Evolutionary conservation across 306 rosid genomes (phyloP), one percentile per base, ranked within the genome.

Genomic region (Inga leiocalycina): DNA sequence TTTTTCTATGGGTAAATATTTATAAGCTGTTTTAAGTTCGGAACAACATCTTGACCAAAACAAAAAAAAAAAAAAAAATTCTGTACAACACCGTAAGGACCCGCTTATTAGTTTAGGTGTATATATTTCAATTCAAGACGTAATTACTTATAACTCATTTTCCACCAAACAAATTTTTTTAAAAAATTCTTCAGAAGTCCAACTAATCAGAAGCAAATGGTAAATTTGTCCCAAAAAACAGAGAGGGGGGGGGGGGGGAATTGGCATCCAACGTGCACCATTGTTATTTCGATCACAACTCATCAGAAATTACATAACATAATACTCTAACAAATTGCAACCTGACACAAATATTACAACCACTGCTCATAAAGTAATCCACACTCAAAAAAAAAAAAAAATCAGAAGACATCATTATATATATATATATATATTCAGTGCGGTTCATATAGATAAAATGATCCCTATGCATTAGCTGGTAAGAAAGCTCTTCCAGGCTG

Each of bases 401-500:
- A 39, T 6, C 0, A 37, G 71, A 64, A 32, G 19, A 19, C 20
- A 24, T 7, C 43, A 70, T 59, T 10, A 10, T 24, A 32, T 27
- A 27, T 27, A 27, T 59, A 10, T 10, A 10, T 24, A 32, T n/a
- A 51, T 34, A 59, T 64, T 81, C 74, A 52, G 43, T 8, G 73
- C 68, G 71, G 34, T 34, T 54, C 61, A 75, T 16, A 20, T 35
- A 27, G 41, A 39, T 43, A 64, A 48, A 71, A 81, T 17, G 81
- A 54, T 57, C 74, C 17, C 44, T 88, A 86, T 79, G 85, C 90
- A 69, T 81, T 83, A 51, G 90, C 89, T 14, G 85, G 39, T 15
- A 91, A 83, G 76, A 94, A 92, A 49, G 97, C 98, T 82, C 81
- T 86, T 71, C 97, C 96, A 20, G 98, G 98, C 44, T 70, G 45